Base-by-base conservation (phyloP, 768 basidiomycete genomes). In the Glaciozyma antarctica region DNA sequence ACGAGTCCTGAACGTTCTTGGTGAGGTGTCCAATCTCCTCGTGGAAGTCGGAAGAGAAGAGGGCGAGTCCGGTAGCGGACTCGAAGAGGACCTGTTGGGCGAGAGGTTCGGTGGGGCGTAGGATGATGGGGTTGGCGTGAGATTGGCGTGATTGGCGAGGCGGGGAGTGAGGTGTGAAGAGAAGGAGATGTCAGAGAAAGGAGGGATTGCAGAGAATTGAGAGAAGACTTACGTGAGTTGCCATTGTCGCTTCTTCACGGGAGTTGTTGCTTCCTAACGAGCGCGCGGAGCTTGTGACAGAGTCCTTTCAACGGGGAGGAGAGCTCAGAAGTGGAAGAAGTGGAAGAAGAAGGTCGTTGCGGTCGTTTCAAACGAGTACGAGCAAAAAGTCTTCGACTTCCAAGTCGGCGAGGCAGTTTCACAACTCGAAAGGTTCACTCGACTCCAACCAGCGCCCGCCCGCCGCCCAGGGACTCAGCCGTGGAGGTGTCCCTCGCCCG, bases 31-130 rank as follows among this genome's bases (percentile, higher is more conserved):
- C 94, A 75, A 97, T 86, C 67, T 91, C 85, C 78, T 97, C 94
- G 59, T 83, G 81, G 56, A 90, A 83, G 72, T 88, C 88, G 69
- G 86, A 85, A 75, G 92, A 84, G 77, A 95, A 94, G 62, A 95
- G 81, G 60, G 90, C 90, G 82, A 93, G 93, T 60, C 93, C 93
- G 32, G 91, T 91, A 62, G 93, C 85, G 7, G 88, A 86, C 79
- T 97, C 93, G 80, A 93, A 93, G 64, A 97, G 84, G 65, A 88
- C 82, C 78, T 97, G 91, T 17, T 88, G 88, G 66, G 9, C 32
- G 32, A 32, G 76, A 75, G 69, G 86, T 81, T 21, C 24, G 24
- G 16, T 1, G 28, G 6, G 17, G 19, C 13, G 38, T 12, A 43
- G 13, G 12, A 24, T 24, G 17, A 9, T 13, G n/a, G 10, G 12